These are phyloP conservation scores for Yarrowia divulgata DNA, from an alignment of 805 yeast genomes.

Conservation along the genomic window DNA sequence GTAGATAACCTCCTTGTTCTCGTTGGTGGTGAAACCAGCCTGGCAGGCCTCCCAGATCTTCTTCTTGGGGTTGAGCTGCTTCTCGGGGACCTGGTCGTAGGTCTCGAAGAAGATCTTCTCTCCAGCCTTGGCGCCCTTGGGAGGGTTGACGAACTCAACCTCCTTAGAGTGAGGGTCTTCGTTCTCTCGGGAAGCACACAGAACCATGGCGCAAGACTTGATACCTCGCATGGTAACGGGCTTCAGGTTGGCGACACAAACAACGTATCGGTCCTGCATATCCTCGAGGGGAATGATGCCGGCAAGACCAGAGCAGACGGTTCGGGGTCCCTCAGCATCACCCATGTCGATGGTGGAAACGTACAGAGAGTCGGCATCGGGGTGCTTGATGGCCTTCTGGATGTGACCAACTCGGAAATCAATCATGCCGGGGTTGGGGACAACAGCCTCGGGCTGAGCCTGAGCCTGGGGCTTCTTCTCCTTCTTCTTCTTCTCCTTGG, in stretches of 20 bases:
- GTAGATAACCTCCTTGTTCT: slow-evolving; percentile 76
- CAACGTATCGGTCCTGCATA: slow-evolving; percentile 92
- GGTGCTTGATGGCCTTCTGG: slow-evolving; percentile 95
- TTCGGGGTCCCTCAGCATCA: slow-evolving; percentile 96
- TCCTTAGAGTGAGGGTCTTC: slow-evolving; percentile 52
- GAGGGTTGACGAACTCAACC: slow-evolving; percentile 95
- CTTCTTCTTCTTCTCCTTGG: slow-evolving; percentile 48
- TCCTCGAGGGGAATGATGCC: slow-evolving; percentile 88
- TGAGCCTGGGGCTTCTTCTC: slow-evolving; percentile 62
- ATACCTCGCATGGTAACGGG: slow-evolving; percentile 99
- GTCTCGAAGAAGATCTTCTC: slow-evolving; percentile 96
- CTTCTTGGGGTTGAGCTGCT: slow-evolving; percentile 96
- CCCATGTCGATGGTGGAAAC: slow-evolving; percentile 97
- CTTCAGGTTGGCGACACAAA: slow-evolving; percentile 93
- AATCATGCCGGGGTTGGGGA: slow-evolving; percentile 82
- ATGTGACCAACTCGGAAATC: slow-evolving; percentile 96
- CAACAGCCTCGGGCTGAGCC: slow-evolving; percentile 59
- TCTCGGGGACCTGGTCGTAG: slow-evolving; percentile 85
- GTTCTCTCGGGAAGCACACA: slow-evolving; percentile 74
- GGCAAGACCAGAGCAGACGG: slow-evolving; percentile 96
- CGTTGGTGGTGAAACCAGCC: slow-evolving; percentile 87
- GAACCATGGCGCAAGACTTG: slow-evolving; percentile 94
- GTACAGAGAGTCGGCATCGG: slow-evolving; percentile 95
- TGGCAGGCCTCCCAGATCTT: slow-evolving; percentile 96
- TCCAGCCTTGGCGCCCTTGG: slow-evolving; percentile 91